These are phyloP conservation scores for Pharnaceum exiguum DNA, from an alignment of 148 eudicot species.

Conservation along the genomic window DNA sequence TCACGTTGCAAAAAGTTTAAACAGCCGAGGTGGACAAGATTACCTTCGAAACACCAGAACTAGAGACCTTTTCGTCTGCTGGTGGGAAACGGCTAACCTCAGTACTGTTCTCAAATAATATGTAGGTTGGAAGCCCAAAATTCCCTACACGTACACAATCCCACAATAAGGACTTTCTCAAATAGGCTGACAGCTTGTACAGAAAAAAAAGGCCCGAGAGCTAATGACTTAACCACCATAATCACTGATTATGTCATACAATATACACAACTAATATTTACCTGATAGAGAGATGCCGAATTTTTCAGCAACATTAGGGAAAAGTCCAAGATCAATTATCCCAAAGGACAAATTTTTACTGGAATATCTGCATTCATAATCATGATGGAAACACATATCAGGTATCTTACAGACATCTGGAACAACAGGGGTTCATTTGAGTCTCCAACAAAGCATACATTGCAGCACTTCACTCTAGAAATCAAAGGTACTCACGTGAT, in stretches of 20 bases:
- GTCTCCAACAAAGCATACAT: not conserved
- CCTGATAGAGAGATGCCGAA: conserved; percentile 68
- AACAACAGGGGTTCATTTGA: conserved; percentile 2
- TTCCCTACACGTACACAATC: conserved; percentile 35
- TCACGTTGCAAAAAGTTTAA: too few relatives aligned
- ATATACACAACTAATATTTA: not conserved
- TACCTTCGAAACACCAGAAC: conserved; percentile 72
- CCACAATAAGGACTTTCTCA: not conserved
- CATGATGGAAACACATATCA: not conserved
- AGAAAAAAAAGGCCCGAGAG: too few relatives aligned
- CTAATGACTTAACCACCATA: too few relatives aligned
- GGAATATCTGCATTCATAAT: conserved; percentile 54
- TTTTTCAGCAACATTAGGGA: conserved; percentile 81
- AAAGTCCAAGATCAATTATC: conserved; percentile 89
- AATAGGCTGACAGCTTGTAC: too few relatives aligned
- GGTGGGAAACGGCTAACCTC: conserved; percentile 75
- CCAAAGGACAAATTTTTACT: conserved; percentile 83
- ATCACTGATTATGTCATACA: not conserved
- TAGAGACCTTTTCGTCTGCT: conserved; percentile 40
- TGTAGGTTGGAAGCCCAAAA: conserved; percentile 65
- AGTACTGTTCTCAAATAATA: conserved; percentile 61
- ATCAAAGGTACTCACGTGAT: conserved; percentile 60
- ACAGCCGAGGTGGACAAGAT: not conserved
- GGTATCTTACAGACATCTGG: not conserved
- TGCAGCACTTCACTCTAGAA: not conserved